Evolutionary conservation across 257 asterid genomes (phyloP).

Genomic region (Nicotiana obtusifolia): DNA sequence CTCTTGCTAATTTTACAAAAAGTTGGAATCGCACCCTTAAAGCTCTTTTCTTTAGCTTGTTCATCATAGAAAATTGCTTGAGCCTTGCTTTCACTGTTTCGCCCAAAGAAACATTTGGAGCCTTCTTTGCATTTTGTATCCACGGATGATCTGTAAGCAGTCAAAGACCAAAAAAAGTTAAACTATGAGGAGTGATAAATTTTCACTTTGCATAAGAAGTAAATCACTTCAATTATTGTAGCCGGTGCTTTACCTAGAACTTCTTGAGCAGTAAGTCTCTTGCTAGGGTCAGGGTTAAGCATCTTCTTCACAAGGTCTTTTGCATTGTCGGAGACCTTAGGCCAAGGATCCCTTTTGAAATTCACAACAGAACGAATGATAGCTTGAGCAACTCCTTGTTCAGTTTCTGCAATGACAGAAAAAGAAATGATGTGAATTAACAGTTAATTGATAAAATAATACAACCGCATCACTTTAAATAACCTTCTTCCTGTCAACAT

Average conservation of each 20-base stretch:
- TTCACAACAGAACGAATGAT: constrained; percentile 44
- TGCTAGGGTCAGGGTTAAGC: constrained; percentile 46
- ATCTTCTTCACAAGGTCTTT: constrained; percentile 45
- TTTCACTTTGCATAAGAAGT: not conserved
- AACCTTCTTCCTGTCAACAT: not conserved
- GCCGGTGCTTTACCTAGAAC: constrained; percentile 30
- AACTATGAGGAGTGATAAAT: not conserved
- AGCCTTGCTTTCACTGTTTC: constrained; percentile 47
- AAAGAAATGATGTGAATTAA: not conserved
- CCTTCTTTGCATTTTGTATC: constrained; percentile 44
- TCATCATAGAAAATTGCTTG: constrained; percentile 44
- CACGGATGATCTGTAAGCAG: constrained; percentile 44
- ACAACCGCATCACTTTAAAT: not conserved
- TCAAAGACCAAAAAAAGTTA: not conserved
- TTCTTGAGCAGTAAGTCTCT: constrained; percentile 44
- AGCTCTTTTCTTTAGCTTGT: constrained; percentile 51
- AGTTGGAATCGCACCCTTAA: constrained; percentile 30
- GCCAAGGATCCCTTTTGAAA: constrained; percentile 49
- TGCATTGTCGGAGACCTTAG: constrained; percentile 44
- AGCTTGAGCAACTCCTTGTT: constrained; percentile 51
- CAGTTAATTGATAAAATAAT: not conserved
- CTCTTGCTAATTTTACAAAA: not conserved
- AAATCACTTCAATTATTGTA: not conserved
- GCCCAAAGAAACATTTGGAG: constrained; percentile 44
- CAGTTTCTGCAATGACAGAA: constrained; percentile 31